Conservation (phyloP, 2,329 filamentous ascomycete species). For the Kalmusia sp. region DNA sequence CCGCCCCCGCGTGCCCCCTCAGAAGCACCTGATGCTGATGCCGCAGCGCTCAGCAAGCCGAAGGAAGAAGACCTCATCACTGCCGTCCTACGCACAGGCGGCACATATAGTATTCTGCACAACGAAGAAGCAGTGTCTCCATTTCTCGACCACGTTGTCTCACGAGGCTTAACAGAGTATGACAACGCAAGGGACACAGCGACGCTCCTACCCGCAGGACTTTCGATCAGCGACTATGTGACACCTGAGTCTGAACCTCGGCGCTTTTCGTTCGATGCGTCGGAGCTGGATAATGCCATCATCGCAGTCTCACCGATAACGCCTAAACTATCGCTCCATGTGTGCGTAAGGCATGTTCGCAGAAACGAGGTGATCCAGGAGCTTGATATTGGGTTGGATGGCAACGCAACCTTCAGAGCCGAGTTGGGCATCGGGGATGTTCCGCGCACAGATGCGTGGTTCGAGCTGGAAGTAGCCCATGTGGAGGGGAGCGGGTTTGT, state of each 20-base stretch:
- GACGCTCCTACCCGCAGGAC: conserved; percentile 23
- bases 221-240: conserved; percentile 27
- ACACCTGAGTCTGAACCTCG: conserved; percentile 23
- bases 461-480: conserved; percentile 30
- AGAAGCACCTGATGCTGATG: neutral
- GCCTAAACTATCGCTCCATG: conserved; percentile 17
- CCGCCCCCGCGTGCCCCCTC: conserved; percentile 9
- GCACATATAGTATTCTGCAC: conserved; percentile 29
- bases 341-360: conserved; percentile 25
- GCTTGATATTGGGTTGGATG: conserved; percentile 20
- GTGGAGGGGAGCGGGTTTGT: conserved; percentile 16
- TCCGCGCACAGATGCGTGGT: conserved; percentile 30
- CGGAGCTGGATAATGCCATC: conserved; percentile 19
- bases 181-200: conserved; percentile 32
- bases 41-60: conserved; percentile 4
- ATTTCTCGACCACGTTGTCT: conserved; percentile 28
- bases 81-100: conserved; percentile 27
- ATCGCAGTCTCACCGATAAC: conserved; percentile 25
- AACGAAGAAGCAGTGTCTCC: conserved; percentile 14
- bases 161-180: conserved; percentile 28
- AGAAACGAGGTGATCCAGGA: conserved; percentile 24
- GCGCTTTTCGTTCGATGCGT: conserved; percentile 27
- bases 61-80: conserved; percentile 27
- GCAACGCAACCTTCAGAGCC: conserved; percentile 25
- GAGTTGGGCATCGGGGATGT: conserved; percentile 24